A percentile compares a stretch with the other conserved stretches of the same genome.
phyloP scores from a whole-genome alignment of 192 early-diverging fungal genomes.

The Umbelopsis sp. region DNA sequence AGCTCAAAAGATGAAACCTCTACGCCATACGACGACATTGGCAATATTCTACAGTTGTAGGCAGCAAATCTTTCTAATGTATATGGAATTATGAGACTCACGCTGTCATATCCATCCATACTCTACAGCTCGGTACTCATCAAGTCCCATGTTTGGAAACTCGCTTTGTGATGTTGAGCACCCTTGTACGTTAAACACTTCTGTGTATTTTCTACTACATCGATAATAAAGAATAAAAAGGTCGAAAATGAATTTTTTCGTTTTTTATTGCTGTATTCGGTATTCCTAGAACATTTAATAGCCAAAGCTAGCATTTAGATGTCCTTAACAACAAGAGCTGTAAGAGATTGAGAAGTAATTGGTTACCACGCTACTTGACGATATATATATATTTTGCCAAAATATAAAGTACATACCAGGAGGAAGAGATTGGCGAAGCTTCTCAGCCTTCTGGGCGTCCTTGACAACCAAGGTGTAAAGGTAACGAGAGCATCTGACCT shows the following conservation, averaged over 20 bases:
- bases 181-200: neutral
- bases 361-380: neutral
- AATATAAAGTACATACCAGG: constrained; percentile 63
- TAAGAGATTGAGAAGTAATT: neutral
- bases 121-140: too few relatives aligned
- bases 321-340: constrained; percentile 38
- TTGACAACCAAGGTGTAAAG: constrained; percentile 97
- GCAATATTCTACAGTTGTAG: constrained; percentile 5
- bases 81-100: neutral
- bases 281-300: neutral
- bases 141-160: too few relatives aligned
- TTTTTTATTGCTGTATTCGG: constrained; percentile 7
- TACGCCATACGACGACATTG: constrained; percentile 4
- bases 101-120: neutral
- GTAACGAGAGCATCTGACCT: constrained; percentile 98
- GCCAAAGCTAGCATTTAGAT: constrained; percentile 30
- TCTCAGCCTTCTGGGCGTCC: constrained; percentile 92
- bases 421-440: constrained; percentile 95
- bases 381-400: neutral
- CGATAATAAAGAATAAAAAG: neutral
- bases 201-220: neutral
- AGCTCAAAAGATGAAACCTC: constrained; percentile 2
- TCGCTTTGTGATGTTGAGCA: too few relatives aligned
- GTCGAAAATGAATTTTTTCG: neutral
- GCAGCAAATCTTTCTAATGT: neutral